A percentile compares a stretch with the other conserved stretches of the same genome.
Evolutionary conservation across 2,329 filamentous ascomycete genomes (phyloP).

Genomic region (Myriosclerotinia scirpicola): DNA sequence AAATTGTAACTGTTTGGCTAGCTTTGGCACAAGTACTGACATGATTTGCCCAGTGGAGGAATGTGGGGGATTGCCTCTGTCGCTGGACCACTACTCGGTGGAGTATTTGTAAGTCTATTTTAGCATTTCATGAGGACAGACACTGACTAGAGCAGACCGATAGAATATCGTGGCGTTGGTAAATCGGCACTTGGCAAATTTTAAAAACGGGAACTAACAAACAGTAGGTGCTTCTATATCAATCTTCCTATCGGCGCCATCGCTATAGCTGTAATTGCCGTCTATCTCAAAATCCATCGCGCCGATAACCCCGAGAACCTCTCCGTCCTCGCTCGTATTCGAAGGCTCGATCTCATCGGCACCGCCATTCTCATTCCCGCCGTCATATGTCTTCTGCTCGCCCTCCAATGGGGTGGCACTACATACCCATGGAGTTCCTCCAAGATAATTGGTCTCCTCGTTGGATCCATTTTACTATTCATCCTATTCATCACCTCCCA

Average conservation of each 20-base stretch:
- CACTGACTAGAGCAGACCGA: constrained; percentile 26
- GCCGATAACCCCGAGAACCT: constrained; percentile 37
- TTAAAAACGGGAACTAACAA: background rate
- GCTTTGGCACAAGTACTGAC: background rate
- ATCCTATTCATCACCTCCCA: constrained; percentile 40
- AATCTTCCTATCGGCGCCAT: constrained; percentile 42
- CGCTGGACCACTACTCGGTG: constrained; percentile 41
- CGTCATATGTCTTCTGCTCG: constrained; percentile 43
- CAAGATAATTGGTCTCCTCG: constrained; percentile 42
- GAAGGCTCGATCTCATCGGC: constrained; percentile 43
- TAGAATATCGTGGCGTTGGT: constrained; percentile 39
- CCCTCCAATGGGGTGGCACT: constrained; percentile 45
- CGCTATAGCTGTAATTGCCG: constrained; percentile 43
- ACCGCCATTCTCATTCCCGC: constrained; percentile 42
- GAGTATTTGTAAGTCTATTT: constrained; percentile 32
- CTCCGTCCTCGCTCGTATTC: constrained; percentile 30
- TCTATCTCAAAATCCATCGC: constrained; percentile 46
- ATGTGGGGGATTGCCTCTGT: constrained; percentile 40
- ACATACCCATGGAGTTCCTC: constrained; percentile 42
- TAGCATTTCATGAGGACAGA: background rate
- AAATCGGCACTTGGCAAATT: background rate
- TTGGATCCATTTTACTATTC: constrained; percentile 38
- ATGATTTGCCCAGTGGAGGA: constrained; percentile 25
- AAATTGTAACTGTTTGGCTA: background rate
- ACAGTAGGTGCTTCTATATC: constrained; percentile 33